Percentiles rank a stretch among this genome's conserved stretches.
These are phyloP conservation scores for Cladosporium sphaerospermum DNA, from an alignment of 2,329 filamentous ascomycete species.

Conservation along the genomic window DNA sequence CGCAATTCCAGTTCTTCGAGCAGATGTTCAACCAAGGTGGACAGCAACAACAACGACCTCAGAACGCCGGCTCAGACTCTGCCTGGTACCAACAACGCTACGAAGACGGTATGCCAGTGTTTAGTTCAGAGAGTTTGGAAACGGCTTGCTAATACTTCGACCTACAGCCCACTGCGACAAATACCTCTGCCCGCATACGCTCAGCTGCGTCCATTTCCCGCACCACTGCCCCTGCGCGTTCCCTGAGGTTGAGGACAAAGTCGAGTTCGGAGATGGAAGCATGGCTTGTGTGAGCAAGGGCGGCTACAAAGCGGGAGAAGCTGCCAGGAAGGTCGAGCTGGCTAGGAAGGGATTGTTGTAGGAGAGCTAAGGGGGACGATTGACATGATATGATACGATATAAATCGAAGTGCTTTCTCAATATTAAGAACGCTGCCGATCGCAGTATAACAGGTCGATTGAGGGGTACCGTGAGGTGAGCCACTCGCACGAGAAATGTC, in stretches of 20 bases:
- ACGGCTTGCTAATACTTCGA: too few relatives aligned
- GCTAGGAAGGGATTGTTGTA: slow-evolving; percentile 71
- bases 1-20: slow-evolving; percentile 96
- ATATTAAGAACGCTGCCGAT: too few relatives aligned
- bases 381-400: slow-evolving; percentile 1
- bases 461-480: not conserved
- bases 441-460: not conserved
- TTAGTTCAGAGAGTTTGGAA: not conserved
- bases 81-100: slow-evolving; percentile 69
- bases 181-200: slow-evolving; percentile 89
- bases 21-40: slow-evolving; percentile 75
- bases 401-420: not conserved
- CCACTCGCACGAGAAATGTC: not conserved
- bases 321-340: slow-evolving; percentile 68
- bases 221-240: slow-evolving; percentile 95
- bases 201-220: slow-evolving; percentile 92
- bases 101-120: slow-evolving; percentile 49
- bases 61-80: slow-evolving; percentile 81
- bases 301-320: slow-evolving; percentile 66
- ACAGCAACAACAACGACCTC: slow-evolving; percentile 55
- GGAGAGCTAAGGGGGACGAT: slow-evolving; percentile 8
- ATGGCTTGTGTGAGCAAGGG: slow-evolving; percentile 69
- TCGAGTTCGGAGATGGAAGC: slow-evolving; percentile 66
- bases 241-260: slow-evolving; percentile 56
- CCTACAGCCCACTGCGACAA: slow-evolving; percentile 72